phyloP scores from a whole-genome alignment of 768 basidiomycete genomes.

The Mycena olivaceomarginata region DNA sequence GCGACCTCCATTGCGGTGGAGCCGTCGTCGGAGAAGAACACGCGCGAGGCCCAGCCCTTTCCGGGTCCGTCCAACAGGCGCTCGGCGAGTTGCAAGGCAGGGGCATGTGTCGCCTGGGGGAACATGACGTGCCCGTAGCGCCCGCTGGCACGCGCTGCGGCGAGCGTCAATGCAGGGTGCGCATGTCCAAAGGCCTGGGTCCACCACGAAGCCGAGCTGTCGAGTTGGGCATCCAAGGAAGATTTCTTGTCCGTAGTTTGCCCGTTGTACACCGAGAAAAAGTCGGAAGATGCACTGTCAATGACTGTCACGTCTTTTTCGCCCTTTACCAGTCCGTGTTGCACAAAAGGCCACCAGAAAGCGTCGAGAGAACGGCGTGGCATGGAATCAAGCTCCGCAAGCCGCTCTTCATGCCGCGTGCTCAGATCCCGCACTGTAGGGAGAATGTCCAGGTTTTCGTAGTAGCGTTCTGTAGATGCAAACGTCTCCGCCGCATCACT shows the following conservation, averaged over 20 bases:
- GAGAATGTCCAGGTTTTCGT: slow-evolving; percentile 69
- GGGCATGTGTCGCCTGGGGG: slow-evolving; percentile 90
- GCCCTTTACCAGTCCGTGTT: slow-evolving; percentile 84
- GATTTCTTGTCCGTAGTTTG: slow-evolving; percentile 44
- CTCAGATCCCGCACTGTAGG: slow-evolving; percentile 77
- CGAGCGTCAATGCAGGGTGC: slow-evolving; percentile 83
- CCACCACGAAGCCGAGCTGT: slow-evolving; percentile 99
- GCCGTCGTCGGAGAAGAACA: slow-evolving; percentile 96
- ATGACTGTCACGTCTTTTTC: slow-evolving; percentile 90
- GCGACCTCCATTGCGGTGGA: slow-evolving; percentile 99
- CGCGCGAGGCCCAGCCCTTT: slow-evolving; percentile 92
- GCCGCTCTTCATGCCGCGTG: slow-evolving; percentile 74
- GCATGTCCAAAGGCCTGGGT: slow-evolving; percentile 95
- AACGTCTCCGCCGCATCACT: slow-evolving; percentile 67
- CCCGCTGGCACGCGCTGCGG: slow-evolving; percentile 93
- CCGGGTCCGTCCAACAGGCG: slow-evolving; percentile 89
- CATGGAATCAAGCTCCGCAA: slow-evolving; percentile 88
- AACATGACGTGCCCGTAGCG: slow-evolving; percentile 99
- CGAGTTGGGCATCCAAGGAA: slow-evolving; percentile 81
- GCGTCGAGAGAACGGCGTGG: slow-evolving; percentile 83
- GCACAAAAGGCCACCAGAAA: slow-evolving; percentile 99
- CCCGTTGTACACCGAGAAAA: slow-evolving; percentile 84
- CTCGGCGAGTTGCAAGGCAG: slow-evolving; percentile 91
- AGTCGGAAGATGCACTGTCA: slow-evolving; percentile 92
- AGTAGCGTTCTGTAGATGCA: slow-evolving; percentile 81